Conservation (phyloP, 2,329 filamentous ascomycete species). For the Alternaria ventricosa region DNA sequence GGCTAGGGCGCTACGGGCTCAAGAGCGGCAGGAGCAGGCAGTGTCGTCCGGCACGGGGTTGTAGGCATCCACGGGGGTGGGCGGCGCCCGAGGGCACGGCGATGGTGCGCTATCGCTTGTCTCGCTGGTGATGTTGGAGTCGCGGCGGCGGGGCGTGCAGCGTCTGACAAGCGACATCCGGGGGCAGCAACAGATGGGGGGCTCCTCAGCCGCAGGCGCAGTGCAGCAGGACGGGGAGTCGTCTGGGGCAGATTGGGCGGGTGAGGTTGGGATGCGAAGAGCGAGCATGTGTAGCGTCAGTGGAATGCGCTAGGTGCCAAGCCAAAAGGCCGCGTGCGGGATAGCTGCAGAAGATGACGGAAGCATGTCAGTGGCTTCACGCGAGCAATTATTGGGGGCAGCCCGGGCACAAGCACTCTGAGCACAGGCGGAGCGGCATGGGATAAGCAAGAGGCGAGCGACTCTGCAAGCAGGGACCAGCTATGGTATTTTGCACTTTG, state of each 20-base stretch:
- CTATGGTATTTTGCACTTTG: constrained; percentile 14
- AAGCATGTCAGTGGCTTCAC: constrained; percentile 17
- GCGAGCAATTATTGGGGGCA: constrained; percentile 1
- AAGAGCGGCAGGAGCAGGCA: neutral
- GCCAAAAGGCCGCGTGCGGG: constrained; percentile 15
- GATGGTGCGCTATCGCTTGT: constrained; percentile 13
- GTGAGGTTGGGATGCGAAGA: constrained; percentile 14
- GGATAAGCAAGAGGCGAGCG: neutral
- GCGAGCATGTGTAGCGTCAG: constrained; percentile 13
- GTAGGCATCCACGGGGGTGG: constrained; percentile 13
- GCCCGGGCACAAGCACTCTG: constrained; percentile 1
- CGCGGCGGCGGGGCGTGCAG: constrained; percentile 4
- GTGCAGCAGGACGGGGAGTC: constrained; percentile 1
- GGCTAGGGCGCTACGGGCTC: neutral
- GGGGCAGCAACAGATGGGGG: neutral
- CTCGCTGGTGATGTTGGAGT: constrained; percentile 20
- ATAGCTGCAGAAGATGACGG: constrained; percentile 14
- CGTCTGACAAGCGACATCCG: neutral
- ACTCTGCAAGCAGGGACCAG: constrained; percentile 3
- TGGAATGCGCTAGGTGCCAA: constrained; percentile 20
- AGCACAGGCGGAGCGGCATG: constrained; percentile 3
- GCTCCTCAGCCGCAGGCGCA: neutral
- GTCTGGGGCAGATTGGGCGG: neutral
- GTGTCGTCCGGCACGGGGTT: constrained; percentile 3
- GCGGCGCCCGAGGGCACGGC: constrained; percentile 9